phyloP scores from a whole-genome alignment of 495 filamentous ascomycete genomes.

The Daldinia bambusicola region DNA sequence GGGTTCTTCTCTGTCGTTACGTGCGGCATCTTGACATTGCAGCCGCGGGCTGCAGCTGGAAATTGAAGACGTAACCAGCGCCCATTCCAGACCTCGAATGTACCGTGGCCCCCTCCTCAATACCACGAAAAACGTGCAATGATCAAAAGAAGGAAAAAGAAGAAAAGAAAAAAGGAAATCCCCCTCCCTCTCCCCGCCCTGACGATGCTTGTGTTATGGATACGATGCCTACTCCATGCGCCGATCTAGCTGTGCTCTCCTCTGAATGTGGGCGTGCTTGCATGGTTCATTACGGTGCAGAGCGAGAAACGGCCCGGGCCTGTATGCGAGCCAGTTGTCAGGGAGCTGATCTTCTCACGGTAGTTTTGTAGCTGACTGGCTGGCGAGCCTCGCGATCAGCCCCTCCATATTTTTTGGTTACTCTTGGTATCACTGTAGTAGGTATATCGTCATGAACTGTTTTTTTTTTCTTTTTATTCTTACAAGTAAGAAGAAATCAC shows the following conservation, averaged over 20 bases:
- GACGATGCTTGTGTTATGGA: slow-evolving; percentile 24
- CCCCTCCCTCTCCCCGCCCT: not conserved
- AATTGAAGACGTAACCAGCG: slow-evolving; percentile 43
- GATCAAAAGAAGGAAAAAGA: slow-evolving; percentile 18
- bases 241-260: slow-evolving; percentile 34
- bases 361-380: slow-evolving; percentile 48
- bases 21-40: slow-evolving; percentile 44
- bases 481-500: not conserved
- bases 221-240: slow-evolving; percentile 18
- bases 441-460: not conserved
- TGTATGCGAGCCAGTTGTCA: slow-evolving; percentile 45
- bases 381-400: slow-evolving; percentile 49
- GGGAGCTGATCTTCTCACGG: slow-evolving; percentile 43
- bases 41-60: slow-evolving; percentile 44
- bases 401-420: slow-evolving; percentile 33
- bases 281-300: slow-evolving; percentile 41
- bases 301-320: slow-evolving; percentile 38
- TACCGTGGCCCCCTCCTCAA: slow-evolving; percentile 32
- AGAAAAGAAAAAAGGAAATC: not conserved
- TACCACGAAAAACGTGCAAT: slow-evolving; percentile 42
- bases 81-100: slow-evolving; percentile 37
- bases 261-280: slow-evolving; percentile 30
- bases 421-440: not conserved
- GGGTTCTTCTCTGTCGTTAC: slow-evolving; percentile 34
- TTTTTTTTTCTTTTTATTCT: slow-evolving; percentile 6